A percentile compares a stretch with the other conserved stretches of the same genome.
Evolutionary conservation across 2,329 filamentous ascomycete genomes (phyloP).

Genomic region (Epichloe hybrida): DNA sequence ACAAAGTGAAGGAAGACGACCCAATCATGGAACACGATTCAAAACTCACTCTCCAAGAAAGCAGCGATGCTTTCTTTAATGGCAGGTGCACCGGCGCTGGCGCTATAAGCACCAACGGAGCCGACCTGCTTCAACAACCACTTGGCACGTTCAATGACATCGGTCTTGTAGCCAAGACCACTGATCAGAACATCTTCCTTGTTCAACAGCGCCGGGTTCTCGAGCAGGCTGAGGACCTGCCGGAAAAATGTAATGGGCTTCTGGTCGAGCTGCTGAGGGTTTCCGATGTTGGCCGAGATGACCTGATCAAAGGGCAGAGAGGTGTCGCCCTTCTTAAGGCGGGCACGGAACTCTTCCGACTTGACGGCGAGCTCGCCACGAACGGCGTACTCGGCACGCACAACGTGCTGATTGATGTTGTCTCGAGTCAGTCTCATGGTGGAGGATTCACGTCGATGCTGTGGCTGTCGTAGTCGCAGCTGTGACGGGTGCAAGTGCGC

Average conservation of each 20-base stretch:
- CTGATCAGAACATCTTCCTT: constrained; percentile 67
- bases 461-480: constrained; percentile 10
- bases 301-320: constrained; percentile 73
- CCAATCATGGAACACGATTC: no score
- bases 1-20: no score
- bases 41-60: constrained; percentile 68
- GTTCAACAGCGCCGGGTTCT: constrained; percentile 77
- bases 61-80: constrained; percentile 83
- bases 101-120: constrained; percentile 92
- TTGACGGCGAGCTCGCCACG: constrained; percentile 89
- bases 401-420: constrained; percentile 87
- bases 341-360: constrained; percentile 78
- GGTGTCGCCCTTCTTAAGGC: constrained; percentile 45
- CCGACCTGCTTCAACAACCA: constrained; percentile 70
- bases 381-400: constrained; percentile 86
- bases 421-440: constrained; percentile 50
- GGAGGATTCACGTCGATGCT: constrained; percentile 19
- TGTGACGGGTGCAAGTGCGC: constrained; percentile 1
- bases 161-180: constrained; percentile 71
- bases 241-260: constrained; percentile 99
- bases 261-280: constrained; percentile 97
- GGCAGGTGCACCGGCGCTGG: constrained; percentile 74
- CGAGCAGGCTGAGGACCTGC: constrained; percentile 83
- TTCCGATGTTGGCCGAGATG: constrained; percentile 97
- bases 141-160: constrained; percentile 75